Percentiles rank a stretch among this genome's conserved stretches.
These are phyloP conservation scores for Scutellaria galericulata DNA, from an alignment of 257 asterid genomes.

Conservation along the genomic window DNA sequence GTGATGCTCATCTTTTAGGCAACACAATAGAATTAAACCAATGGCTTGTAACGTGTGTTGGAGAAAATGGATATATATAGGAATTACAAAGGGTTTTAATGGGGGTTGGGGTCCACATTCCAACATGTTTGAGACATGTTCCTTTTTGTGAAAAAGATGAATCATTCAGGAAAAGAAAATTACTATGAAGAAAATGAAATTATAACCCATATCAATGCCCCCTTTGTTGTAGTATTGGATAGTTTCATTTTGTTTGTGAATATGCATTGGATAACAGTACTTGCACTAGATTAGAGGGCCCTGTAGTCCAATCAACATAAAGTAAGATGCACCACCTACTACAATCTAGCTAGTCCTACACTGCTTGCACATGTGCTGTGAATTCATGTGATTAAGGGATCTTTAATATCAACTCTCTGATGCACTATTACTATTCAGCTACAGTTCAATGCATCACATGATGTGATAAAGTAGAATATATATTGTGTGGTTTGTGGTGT, in stretches of 20 bases:
- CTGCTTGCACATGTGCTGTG: constrained; percentile 28
- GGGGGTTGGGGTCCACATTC: constrained; percentile 36
- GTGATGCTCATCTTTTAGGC: too few relatives aligned
- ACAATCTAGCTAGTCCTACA: constrained; percentile 30
- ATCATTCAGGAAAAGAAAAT: constrained; percentile 25
- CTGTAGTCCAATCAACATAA: constrained; percentile 23
- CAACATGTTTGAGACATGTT: constrained; percentile 85
- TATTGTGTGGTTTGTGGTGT: too few relatives aligned
- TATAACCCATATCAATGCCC: neutral
- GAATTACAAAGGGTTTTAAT: neutral
- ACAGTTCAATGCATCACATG: too few relatives aligned
- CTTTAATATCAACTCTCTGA: constrained; percentile 28
- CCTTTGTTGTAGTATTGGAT: constrained; percentile 41
- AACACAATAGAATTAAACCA: too few relatives aligned
- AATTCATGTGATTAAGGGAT: constrained; percentile 26
- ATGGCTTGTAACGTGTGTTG: too few relatives aligned
- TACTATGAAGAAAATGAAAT: neutral
- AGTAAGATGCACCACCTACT: constrained; percentile 25
- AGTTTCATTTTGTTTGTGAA: constrained; percentile 32
- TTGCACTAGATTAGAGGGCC: constrained; percentile 30
- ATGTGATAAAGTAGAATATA: too few relatives aligned
- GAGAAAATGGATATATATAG: too few relatives aligned
- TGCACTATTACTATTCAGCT: neutral
- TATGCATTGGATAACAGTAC: constrained; percentile 31
- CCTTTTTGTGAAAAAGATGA: constrained; percentile 31